Conservation (phyloP, 305 asterid species). For the Fraxinus angustifolia region DNA sequence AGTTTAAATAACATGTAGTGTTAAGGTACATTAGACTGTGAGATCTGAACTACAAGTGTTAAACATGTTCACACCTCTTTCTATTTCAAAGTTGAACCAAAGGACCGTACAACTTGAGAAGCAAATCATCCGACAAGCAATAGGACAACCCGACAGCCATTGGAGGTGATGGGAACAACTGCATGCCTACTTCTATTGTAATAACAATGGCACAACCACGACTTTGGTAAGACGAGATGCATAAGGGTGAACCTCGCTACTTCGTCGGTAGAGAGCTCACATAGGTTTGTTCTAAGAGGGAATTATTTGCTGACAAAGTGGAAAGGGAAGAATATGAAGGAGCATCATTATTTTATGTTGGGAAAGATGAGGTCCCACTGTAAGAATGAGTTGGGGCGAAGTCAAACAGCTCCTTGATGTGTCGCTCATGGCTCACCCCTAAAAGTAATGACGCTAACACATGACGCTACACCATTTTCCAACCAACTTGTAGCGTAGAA, state of each 20-base stretch:
- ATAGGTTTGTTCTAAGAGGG: background rate
- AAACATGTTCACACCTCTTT: background rate
- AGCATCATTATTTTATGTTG: background rate
- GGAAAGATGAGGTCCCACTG: background rate
- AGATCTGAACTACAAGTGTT: background rate
- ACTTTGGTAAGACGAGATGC: background rate
- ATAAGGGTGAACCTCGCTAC: background rate
- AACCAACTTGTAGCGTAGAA: background rate
- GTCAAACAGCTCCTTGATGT: background rate
- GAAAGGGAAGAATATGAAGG: background rate
- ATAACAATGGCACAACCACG: background rate
- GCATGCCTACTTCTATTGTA: background rate
- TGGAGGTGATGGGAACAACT: background rate
- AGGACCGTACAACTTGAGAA: background rate
- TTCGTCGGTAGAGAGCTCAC: background rate
- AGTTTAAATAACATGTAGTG: background rate
- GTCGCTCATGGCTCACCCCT: background rate
- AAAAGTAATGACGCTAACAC: background rate
- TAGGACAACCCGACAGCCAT: background rate
- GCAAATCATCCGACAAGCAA: background rate
- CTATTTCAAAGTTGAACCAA: background rate
- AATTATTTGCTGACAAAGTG: background rate
- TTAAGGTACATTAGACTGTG: background rate
- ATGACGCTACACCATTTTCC: background rate
- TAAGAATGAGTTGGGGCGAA: background rate